A percentile compares a stretch with the other conserved stretches of the same genome.
Conservation (phyloP, 768 basidiomycete species). For the Sporobolomyces roseus region DNA sequence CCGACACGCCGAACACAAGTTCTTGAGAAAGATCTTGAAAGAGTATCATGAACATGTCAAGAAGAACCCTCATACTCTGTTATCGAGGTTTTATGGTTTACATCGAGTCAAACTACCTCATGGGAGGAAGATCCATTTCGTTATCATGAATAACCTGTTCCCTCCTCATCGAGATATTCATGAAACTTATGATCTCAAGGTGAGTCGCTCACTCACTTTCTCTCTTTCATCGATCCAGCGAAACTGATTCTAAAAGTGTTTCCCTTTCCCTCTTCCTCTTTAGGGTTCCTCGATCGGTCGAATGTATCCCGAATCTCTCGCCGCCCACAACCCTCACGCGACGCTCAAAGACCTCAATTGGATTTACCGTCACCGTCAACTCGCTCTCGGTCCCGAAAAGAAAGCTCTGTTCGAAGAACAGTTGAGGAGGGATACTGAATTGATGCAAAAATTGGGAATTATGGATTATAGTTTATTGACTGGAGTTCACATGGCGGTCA, state of each 20-base stretch:
- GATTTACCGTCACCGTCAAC: constrained; percentile 69
- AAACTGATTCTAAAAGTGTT: constrained; percentile 8
- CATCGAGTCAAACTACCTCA: constrained; percentile 94
- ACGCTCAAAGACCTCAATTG: constrained; percentile 96
- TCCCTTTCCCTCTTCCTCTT: not conserved
- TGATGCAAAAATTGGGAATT: constrained; percentile 73
- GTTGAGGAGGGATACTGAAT: constrained; percentile 76
- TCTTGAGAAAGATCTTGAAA: constrained; percentile 75
- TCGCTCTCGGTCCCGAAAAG: constrained; percentile 96
- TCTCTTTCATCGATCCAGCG: not conserved
- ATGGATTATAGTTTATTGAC: constrained; percentile 97
- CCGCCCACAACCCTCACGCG: constrained; percentile 70
- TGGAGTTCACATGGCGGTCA: constrained; percentile 83
- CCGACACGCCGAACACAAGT: constrained; percentile 88
- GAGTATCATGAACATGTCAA: constrained; percentile 80
- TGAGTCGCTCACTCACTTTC: constrained; percentile 45
- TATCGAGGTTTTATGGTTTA: constrained; percentile 92
- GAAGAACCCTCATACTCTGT: constrained; percentile 83
- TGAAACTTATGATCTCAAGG: constrained; percentile 96
- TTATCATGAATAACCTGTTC: constrained; percentile 99
- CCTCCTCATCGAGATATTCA: constrained; percentile 95
- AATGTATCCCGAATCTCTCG: constrained; percentile 78
- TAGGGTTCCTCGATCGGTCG: constrained; percentile 74
- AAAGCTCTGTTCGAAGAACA: constrained; percentile 85
- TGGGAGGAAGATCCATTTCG: constrained; percentile 95